These are phyloP conservation scores for Talaromyces adpressus DNA, from an alignment of 495 filamentous ascomycete genomes.

Conservation along the genomic window DNA sequence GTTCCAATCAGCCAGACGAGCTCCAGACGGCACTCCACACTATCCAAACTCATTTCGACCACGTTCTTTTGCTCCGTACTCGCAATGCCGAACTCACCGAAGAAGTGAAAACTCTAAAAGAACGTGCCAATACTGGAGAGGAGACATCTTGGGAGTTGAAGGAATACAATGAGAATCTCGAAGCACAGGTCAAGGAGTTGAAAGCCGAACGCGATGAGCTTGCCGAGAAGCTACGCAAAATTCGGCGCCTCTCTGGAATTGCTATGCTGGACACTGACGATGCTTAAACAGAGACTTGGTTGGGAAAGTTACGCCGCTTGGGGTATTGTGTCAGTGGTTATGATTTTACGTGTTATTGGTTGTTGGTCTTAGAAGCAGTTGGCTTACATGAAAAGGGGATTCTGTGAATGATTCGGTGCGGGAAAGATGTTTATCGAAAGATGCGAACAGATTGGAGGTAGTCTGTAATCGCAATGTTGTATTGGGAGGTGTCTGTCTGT, in stretches of 20 bases:
- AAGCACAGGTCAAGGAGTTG: neutral
- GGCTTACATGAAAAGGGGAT: neutral
- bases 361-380: neutral
- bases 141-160: neutral
- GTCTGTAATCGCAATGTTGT: neutral
- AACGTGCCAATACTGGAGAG: neutral
- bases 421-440: neutral
- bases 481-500: neutral
- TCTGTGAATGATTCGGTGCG: neutral
- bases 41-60: neutral
- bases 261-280: neutral
- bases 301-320: neutral
- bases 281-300: neutral
- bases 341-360: neutral
- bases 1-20: neutral
- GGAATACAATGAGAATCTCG: conserved; percentile 4
- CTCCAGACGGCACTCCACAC: neutral
- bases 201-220: neutral
- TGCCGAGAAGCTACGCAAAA: neutral
- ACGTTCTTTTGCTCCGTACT: neutral
- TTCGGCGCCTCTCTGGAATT: neutral
- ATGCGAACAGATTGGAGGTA: neutral
- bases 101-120: neutral
- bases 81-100: neutral
- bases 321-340: neutral